Base-by-base conservation (phyloP, 2,329 filamentous ascomycete genomes). In the Orbilia oligospora region DNA sequence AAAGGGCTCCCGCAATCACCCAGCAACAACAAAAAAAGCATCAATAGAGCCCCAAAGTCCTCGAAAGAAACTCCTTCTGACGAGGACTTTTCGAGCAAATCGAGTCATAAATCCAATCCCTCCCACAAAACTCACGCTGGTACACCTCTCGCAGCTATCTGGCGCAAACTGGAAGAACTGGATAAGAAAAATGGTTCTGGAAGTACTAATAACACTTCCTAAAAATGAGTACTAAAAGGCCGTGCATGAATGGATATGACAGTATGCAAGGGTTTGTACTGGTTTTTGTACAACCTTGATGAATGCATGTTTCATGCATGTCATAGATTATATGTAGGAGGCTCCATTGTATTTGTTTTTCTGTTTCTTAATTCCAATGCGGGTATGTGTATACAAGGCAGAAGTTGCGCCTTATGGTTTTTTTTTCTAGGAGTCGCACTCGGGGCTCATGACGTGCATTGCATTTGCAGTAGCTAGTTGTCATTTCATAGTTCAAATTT, bases 141-240 rank as follows among this genome's bases (percentile, higher is more conserved):
- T 20, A 70, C 66, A 5, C 66, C 66, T 4, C 38, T 70, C 16
- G 51, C 66, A 49, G 53, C 66, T 48, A 70, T 70, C 44, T 61
- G 66, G 66, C 38, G 66, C n/a, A 49, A 18, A 3, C 22, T 70
- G 33, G 66, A 70, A n/a, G 22, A 46, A 22, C 10, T 46, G 41
- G 66, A 70, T 14, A 58, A 70, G 22, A 67, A 53, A 38, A 44
- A 58, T n/a, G 33, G 6, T 12, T 18, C 48, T 27, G 10, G 46
- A 68, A 38, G 27, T n/a, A n/a, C n/a, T n/a, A n/a, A n/a, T 14
- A 14, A 9, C 14, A 41, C 8, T 12, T 12, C 12, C 3, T 41
- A 41, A 41, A n/a, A n/a, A 36, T n/a, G n/a, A n/a, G n/a, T n/a
- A 9, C 38, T 5, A 1, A 30, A 30, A 30, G 3, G 27, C 3